A percentile compares a stretch with the other conserved stretches of the same genome.
Evolutionary conservation across 495 filamentous ascomycete genomes (phyloP).

Genomic region (Podospora comata): DNA sequence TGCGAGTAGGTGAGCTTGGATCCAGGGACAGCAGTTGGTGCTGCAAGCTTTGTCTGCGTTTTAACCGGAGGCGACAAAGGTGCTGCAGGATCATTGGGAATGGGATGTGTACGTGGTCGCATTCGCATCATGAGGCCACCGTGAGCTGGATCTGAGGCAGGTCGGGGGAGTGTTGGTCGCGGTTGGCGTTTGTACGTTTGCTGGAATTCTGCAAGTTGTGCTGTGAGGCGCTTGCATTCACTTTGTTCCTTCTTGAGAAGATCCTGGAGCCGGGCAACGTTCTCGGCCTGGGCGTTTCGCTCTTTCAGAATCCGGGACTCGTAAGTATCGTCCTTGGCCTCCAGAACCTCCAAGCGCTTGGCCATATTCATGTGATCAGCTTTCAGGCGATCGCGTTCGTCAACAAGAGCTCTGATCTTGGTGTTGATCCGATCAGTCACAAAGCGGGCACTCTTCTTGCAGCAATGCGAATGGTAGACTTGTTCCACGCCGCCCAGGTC

Average conservation of each 20-base stretch:
- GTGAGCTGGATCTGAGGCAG: constrained; percentile 13
- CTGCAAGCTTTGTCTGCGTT: constrained; percentile 4
- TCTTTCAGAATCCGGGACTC: constrained; percentile 32
- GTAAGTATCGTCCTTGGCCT: constrained; percentile 36
- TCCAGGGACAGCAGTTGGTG: constrained; percentile 12
- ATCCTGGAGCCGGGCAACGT: constrained; percentile 23
- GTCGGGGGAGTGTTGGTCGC: constrained; percentile 17
- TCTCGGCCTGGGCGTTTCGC: constrained; percentile 22
- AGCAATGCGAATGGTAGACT: constrained; percentile 42
- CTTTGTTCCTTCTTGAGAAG: constrained; percentile 31
- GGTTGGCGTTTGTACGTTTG: constrained; percentile 11
- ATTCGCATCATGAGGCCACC: constrained; percentile 23
- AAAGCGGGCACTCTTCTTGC: constrained; percentile 34
- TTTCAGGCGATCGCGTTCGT: constrained; percentile 31
- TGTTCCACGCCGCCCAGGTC: constrained; percentile 43
- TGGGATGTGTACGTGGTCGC: constrained; percentile 18
- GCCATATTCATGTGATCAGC: constrained; percentile 25
- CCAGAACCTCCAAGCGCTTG: constrained; percentile 31
- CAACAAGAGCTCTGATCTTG: constrained; percentile 19
- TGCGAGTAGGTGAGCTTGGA: constrained; percentile 23
- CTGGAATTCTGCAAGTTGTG: constrained; percentile 21
- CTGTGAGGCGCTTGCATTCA: constrained; percentile 23
- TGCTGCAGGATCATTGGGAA: neutral
- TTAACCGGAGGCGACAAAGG: constrained; percentile 6
- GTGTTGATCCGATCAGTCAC: constrained; percentile 34